Evolutionary conservation across 345 rosid genomes (phyloP).

Genomic region (Eucalyptus curtisii): DNA sequence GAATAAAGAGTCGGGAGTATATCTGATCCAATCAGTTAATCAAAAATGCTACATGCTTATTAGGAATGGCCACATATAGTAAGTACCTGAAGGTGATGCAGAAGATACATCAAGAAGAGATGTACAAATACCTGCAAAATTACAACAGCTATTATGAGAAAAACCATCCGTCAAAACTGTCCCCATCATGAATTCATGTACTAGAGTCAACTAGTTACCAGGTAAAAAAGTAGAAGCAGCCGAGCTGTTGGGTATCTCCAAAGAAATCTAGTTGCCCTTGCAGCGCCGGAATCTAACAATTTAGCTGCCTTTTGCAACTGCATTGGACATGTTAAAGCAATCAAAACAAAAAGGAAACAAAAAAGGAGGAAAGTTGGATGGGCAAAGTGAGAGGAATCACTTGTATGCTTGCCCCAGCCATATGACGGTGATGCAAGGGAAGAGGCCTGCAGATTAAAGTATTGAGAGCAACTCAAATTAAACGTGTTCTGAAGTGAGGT

Average conservation of each 20-base stretch:
- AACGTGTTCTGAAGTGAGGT: neutral
- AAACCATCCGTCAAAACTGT: neutral
- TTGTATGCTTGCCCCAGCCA: slow-evolving; percentile 73
- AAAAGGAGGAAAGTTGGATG: neutral
- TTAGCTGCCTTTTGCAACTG: slow-evolving; percentile 96
- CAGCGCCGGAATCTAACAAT: slow-evolving; percentile 85
- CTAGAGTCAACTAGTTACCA: slow-evolving; percentile 28
- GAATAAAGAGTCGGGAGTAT: neutral
- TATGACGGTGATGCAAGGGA: slow-evolving; percentile 82
- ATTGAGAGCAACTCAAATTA: neutral
- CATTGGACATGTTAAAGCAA: slow-evolving; percentile 1
- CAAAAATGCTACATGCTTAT: neutral
- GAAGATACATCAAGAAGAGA: slow-evolving; percentile 90
- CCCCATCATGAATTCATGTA: neutral
- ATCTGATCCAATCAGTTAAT: neutral
- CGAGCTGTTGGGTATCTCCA: slow-evolving; percentile 98
- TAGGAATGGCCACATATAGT: neutral
- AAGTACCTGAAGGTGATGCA: slow-evolving; percentile 93
- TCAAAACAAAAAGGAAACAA: neutral
- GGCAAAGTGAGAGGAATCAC: slow-evolving; percentile 14
- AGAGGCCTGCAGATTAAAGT: slow-evolving; percentile 59
- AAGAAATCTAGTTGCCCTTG: slow-evolving; percentile 90
- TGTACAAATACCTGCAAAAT: slow-evolving; percentile 81
- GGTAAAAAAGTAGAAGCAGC: slow-evolving; percentile 63
- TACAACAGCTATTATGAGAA: neutral